These are phyloP conservation scores for Pelargonium australe DNA, from an alignment of 441 rosid species.

Conservation along the genomic window DNA sequence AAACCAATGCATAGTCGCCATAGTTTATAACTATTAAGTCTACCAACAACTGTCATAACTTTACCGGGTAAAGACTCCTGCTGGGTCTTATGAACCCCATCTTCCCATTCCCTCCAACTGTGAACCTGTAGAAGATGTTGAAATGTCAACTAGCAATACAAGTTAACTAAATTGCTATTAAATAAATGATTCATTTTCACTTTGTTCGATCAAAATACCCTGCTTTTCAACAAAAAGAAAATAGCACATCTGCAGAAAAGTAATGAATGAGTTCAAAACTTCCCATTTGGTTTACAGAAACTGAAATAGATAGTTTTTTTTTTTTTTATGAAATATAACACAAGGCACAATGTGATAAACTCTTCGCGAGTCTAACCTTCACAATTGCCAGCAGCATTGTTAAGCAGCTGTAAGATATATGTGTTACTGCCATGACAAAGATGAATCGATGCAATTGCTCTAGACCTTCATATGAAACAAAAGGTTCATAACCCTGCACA, in stretches of 20 bases:
- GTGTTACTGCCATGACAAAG: conserved; percentile 91
- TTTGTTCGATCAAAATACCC: not conserved
- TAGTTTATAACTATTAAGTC: not conserved
- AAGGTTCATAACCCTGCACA: conserved; percentile 71
- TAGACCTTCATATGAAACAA: conserved; percentile 80
- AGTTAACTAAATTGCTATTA: not conserved
- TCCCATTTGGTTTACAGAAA: conserved; percentile 7
- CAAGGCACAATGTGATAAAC: not conserved
- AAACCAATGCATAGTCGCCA: not conserved
- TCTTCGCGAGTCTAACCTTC: conserved; percentile 40
- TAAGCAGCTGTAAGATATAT: conserved; percentile 81
- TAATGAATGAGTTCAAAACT: not conserved
- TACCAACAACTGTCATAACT: conserved; percentile 4
- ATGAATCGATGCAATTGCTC: conserved; percentile 96
- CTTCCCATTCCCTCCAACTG: conserved; percentile 89
- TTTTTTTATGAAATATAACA: too few relatives aligned
- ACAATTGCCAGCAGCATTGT: conserved; percentile 88
- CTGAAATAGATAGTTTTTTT: not conserved
- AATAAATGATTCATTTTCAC: not conserved
- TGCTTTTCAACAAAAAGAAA: not conserved
- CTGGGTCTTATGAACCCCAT: conserved; percentile 57
- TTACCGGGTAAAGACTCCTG: conserved; percentile 46
- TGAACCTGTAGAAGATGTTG: conserved; percentile 48
- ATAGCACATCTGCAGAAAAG: too few relatives aligned
- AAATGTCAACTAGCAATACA: conserved; percentile 14